Percentiles rank a stretch among this genome's conserved stretches.
These are phyloP conservation scores for Colletotrichum simmondsii DNA, from an alignment of 2,329 filamentous ascomycete species.

Conservation along the genomic window DNA sequence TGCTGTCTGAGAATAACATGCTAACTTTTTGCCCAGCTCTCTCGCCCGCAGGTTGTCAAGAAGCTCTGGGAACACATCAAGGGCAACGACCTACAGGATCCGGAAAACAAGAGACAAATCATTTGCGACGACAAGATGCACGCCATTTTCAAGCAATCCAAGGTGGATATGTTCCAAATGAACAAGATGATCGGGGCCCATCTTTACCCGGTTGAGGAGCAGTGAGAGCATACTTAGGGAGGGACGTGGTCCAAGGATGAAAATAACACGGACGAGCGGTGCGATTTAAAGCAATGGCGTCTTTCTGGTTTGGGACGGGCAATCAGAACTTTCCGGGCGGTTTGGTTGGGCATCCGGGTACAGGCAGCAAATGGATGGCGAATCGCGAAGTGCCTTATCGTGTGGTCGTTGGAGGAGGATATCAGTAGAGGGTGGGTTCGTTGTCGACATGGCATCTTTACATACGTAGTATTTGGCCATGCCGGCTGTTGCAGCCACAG, in stretches of 20 bases:
- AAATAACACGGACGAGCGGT: not conserved
- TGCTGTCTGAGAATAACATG: not conserved
- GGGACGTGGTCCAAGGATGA: not conserved
- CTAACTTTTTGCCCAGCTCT: constrained; percentile 68
- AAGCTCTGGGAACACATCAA: constrained; percentile 97
- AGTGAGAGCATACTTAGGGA: constrained; percentile 19
- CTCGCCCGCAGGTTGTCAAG: constrained; percentile 95
- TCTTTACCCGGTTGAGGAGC: constrained; percentile 81
- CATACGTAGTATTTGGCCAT: not conserved
- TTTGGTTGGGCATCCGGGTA: constrained; percentile 20
- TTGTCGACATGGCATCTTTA: constrained; percentile 2
- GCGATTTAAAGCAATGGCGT: constrained; percentile 15
- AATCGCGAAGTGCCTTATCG: constrained; percentile 2
- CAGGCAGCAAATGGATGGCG: constrained; percentile 11
- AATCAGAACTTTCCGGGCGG: constrained; percentile 12
- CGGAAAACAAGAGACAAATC: constrained; percentile 91
- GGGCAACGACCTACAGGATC: constrained; percentile 87
- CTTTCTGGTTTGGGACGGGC: constrained; percentile 28
- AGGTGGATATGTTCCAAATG: constrained; percentile 99
- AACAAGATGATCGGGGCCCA: constrained; percentile 95
- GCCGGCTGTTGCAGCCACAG: not conserved
- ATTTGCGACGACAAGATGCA: constrained; percentile 91
- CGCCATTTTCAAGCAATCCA: constrained; percentile 89
- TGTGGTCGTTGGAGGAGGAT: not conserved
- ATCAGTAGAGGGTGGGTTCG: not conserved